Conservation (phyloP, 192 early-diverging fungal species). For the Mortierella hygrophila region DNA sequence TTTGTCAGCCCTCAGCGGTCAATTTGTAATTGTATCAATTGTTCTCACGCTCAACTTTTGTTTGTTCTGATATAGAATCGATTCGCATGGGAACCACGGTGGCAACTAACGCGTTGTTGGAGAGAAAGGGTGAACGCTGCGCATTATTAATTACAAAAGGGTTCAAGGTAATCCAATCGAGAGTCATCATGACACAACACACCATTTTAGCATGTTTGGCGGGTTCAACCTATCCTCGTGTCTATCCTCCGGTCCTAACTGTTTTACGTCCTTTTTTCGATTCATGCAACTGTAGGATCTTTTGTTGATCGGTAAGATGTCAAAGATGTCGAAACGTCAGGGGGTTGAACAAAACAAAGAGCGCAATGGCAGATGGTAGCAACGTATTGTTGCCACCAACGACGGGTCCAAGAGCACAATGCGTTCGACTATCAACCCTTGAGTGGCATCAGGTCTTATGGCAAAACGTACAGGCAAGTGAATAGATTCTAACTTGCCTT, state of each 20-base stretch:
- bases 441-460: not conserved
- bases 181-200: not conserved
- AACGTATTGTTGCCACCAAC: not conserved
- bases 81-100: slow-evolving; percentile 99
- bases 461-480: not conserved
- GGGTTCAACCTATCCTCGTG: not conserved
- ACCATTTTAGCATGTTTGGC: not conserved
- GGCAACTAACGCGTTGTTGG: slow-evolving; percentile 92
- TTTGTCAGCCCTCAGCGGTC: not conserved
- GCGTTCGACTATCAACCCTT: no score
- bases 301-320: slow-evolving; percentile 57
- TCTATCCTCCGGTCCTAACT: not conserved
- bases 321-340: not conserved
- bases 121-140: slow-evolving; percentile 89
- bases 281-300: slow-evolving; percentile 49
- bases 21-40: not conserved
- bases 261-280: slow-evolving; percentile 10
- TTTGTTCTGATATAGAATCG: slow-evolving; percentile 57
- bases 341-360: not conserved
- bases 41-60: not conserved
- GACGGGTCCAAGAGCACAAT: not conserved
- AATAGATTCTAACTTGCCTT: slow-evolving; percentile 2
- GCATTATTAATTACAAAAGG: slow-evolving; percentile 93
- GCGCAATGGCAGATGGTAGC: not conserved
- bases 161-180: slow-evolving; percentile 74